A percentile compares a stretch with the other conserved stretches of the same genome.
Conservation (phyloP, 164 flowering plant genomes). For the Stephania japonica region DNA sequence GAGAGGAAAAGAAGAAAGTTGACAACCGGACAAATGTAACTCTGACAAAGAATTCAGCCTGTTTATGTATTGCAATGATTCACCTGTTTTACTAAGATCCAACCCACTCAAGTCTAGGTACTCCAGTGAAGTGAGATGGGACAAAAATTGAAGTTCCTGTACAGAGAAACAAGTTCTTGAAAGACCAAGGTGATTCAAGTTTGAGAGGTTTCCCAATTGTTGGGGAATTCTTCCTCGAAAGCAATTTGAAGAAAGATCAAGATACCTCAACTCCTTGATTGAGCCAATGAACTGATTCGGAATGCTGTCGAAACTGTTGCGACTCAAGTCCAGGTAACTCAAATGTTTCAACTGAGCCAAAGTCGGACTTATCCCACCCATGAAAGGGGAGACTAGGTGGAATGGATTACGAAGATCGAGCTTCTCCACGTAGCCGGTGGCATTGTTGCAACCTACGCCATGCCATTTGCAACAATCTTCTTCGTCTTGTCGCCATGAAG, state of each 20-base stretch:
- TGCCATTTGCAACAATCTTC: constrained; percentile 11
- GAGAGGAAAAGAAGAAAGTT: constrained; percentile 1
- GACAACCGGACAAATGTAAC: constrained; percentile 4
- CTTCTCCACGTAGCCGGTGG: not conserved
- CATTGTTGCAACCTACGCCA: constrained; percentile 6
- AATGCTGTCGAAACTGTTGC: not conserved
- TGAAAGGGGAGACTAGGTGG: not conserved
- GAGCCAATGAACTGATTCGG: constrained; percentile 10
- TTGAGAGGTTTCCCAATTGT: constrained; percentile 14
- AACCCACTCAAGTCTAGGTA: constrained; percentile 9
- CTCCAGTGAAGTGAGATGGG: constrained; percentile 3
- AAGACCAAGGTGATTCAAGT: not conserved
- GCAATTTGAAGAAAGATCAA: constrained; percentile 5
- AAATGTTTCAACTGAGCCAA: constrained; percentile 8
- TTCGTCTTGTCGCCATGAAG: not conserved
- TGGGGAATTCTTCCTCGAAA: constrained; percentile 11
- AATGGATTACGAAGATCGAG: constrained; percentile 7
- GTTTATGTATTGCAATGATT: constrained; percentile 2
- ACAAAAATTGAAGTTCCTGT: constrained; percentile 3
- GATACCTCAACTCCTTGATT: constrained; percentile 9
- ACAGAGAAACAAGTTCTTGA: not conserved
- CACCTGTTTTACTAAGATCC: not conserved
- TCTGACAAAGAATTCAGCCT: constrained; percentile 12
- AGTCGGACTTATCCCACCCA: not conserved
- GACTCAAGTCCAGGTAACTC: constrained; percentile 15